Conservation (phyloP, 257 asterid genomes). For the Salvia splendens region DNA sequence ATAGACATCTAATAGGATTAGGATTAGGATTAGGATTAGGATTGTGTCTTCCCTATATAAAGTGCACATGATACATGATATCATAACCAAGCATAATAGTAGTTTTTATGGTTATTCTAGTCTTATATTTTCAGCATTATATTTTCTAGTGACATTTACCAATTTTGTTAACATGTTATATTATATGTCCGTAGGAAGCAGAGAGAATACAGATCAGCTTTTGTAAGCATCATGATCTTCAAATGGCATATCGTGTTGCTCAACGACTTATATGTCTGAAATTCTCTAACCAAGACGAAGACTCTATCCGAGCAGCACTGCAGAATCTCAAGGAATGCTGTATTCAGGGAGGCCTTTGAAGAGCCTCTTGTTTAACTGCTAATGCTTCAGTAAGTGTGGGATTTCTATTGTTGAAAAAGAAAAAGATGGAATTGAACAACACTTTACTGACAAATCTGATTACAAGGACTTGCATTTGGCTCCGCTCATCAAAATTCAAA, state of each 20-base stretch:
- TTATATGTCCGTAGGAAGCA: conserved; percentile 50
- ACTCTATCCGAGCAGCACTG: conserved; percentile 69
- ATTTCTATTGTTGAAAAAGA: too few species aligned
- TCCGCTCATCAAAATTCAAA: too few species aligned
- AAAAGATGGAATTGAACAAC: too few species aligned
- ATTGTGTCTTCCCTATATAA: too few species aligned
- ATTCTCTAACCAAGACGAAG: conserved; percentile 81
- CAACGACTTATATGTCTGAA: conserved; percentile 85
- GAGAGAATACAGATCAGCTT: conserved; percentile 63
- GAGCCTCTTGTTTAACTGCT: conserved; percentile 1
- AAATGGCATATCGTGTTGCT: conserved; percentile 70
- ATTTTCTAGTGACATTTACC: not conserved
- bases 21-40: too few species aligned
- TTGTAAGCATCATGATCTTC: conserved; percentile 52
- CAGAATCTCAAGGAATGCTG: conserved; percentile 69
- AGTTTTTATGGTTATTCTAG: too few species aligned
- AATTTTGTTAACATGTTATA: not conserved
- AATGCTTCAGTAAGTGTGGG: not conserved
- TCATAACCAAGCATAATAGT: too few species aligned
- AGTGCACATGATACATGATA: too few species aligned
- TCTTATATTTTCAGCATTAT: too few species aligned
- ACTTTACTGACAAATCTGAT: too few species aligned
- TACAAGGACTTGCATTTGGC: too few species aligned
- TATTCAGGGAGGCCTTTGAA: conserved; percentile 46
- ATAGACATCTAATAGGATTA: too few species aligned